Evolutionary conservation across 352 stramenopile species (phyloP).

Genomic region (Sclerospora graminicola): DNA sequence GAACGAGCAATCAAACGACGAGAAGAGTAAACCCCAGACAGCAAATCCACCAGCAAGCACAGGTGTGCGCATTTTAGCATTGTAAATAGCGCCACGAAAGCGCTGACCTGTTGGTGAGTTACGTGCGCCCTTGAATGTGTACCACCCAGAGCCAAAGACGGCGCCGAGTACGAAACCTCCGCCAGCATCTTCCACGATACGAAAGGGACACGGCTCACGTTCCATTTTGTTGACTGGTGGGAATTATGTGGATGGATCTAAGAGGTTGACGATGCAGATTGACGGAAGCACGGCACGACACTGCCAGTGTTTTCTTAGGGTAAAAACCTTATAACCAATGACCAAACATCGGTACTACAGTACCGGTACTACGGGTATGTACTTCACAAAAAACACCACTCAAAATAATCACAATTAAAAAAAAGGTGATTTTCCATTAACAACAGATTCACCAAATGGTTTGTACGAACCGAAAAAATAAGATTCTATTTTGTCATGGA

Average conservation of each 20-base stretch:
- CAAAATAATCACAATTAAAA: too few relatives aligned
- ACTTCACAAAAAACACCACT: too few relatives aligned
- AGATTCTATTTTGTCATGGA: too few relatives aligned
- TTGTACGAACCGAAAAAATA: too few relatives aligned
- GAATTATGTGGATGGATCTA: neutral
- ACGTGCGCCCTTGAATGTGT: constrained; percentile 92
- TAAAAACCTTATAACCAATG: too few relatives aligned
- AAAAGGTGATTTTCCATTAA: constrained; percentile 16
- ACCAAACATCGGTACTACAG: too few relatives aligned
- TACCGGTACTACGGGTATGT: too few relatives aligned
- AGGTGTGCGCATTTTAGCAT: constrained; percentile 91
- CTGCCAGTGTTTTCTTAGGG: too few relatives aligned
- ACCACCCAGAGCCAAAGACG: constrained; percentile 93
- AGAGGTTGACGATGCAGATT: too few relatives aligned
- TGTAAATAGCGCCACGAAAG: constrained; percentile 87
- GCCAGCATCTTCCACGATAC: constrained; percentile 97
- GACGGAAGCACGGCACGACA: too few relatives aligned
- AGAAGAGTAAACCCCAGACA: constrained; percentile 97
- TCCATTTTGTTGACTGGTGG: constrained; percentile 23
- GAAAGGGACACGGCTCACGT: constrained; percentile 96
- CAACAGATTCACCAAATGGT: too few relatives aligned
- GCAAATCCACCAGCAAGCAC: constrained; percentile 90
- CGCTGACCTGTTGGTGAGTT: constrained; percentile 90
- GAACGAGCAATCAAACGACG: constrained; percentile 96
- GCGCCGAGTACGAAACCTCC: constrained; percentile 95